Evolutionary conservation across 2,329 filamentous ascomycete species (phyloP), one percentile per base, ranked within the genome.

Genomic region (Penicillium decumbens): DNA sequence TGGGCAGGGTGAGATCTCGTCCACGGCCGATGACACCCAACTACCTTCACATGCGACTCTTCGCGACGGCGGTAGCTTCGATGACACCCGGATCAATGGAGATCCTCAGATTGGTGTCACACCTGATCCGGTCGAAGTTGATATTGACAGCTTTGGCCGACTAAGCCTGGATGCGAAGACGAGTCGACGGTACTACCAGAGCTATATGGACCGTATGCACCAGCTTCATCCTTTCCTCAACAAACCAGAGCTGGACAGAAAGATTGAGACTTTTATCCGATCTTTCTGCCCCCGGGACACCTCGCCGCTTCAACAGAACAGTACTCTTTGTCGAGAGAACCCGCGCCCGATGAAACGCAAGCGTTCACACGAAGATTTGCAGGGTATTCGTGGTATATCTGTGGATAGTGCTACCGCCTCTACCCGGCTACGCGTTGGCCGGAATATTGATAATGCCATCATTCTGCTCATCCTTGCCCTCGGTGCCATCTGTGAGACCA

Each of bases 401-500:
- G 29, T 39, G 15, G 48, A 55, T 9, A 25, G 45, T n/a, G 9
- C 39, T 35, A 30, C 47, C 2, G 45, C 39, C 18, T 48, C 48
- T 6, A 10, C 46, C 20, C 49, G 52, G 37, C 54, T 50, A 20
- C 56, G 61, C n/a, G 70, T 76, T 18, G 72, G 73, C 40, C 68
- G 85, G 45, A 89, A 86, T 6, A 83, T 93, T 13, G 80, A 84
- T 45, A 95, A 88, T 58, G 90, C 90, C 0, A 78, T 97, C 33
- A 81, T 96, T 1, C 77, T 96, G 2, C 77, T 92, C 3, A 82
- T 95, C 1, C 77, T 97, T 46, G 92, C 92, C 0, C 74, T 98
- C 5, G 93, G 93, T 15, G 90, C 89, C 63, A 87, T 97, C 10
- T 92, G 88, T 60, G 69, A 77, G 51, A 77, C 51, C 72, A 73